Evolutionary conservation across 1,284 basidiomycete species (phyloP).

Genomic region (Exobasidium rhododendri): DNA sequence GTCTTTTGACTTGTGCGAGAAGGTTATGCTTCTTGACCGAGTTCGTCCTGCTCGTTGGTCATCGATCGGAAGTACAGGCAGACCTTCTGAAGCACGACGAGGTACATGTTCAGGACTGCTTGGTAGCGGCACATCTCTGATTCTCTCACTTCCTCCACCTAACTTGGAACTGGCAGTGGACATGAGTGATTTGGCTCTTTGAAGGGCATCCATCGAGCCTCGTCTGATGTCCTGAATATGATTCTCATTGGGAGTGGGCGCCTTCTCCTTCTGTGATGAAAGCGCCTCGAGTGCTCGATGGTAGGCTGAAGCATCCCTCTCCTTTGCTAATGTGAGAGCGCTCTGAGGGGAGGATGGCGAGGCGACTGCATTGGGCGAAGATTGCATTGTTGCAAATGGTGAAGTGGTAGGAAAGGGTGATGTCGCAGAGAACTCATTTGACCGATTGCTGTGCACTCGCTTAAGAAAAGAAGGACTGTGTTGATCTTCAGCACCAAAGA

Average conservation of each 20-base stretch:
- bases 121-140: not conserved
- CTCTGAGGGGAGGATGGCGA: not conserved
- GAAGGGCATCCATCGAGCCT: not conserved
- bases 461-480: too few relatives aligned
- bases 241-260: not conserved
- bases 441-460: too few relatives aligned
- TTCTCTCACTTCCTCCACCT: not conserved
- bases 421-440: too few relatives aligned
- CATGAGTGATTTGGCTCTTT: not conserved
- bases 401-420: too few relatives aligned
- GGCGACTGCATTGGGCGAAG: too few relatives aligned
- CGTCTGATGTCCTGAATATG: not conserved
- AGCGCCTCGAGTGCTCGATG: not conserved
- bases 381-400: too few relatives aligned
- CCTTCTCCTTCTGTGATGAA: not conserved
- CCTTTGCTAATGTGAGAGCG: not conserved
- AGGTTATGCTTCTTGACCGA: not conserved
- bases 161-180: not conserved
- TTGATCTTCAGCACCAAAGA: too few relatives aligned
- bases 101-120: not conserved
- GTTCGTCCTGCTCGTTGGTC: not conserved
- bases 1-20: not conserved
- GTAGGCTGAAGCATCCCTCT: not conserved
- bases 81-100: not conserved
- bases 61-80: not conserved